Percentiles rank a stretch among this genome's conserved stretches.
Conservation (phyloP, 106 monocot genomes). For the Dioscorea zingiberensis region DNA sequence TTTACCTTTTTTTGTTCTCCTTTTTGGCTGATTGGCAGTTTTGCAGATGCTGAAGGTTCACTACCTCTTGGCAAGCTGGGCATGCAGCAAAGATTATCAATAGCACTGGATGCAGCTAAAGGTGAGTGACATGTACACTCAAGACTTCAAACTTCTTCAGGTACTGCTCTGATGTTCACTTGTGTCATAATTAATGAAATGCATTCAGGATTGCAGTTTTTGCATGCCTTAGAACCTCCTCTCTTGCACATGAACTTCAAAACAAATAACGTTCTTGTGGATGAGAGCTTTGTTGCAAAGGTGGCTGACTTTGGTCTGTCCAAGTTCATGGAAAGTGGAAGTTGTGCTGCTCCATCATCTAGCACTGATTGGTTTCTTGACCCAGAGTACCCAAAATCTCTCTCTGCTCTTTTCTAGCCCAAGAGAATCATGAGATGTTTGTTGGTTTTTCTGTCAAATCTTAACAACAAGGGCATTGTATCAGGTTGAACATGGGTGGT, state of each 20-base stretch:
- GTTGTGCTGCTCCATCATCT: conserved; percentile 36
- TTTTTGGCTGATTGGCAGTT: too few relatives aligned
- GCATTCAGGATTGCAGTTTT: conserved; percentile 54
- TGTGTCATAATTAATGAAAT: neutral
- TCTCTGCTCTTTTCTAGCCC: neutral
- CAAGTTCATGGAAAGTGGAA: conserved; percentile 39
- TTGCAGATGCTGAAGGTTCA: conserved; percentile 35
- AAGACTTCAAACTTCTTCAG: neutral
- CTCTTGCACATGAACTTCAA: conserved; percentile 80
- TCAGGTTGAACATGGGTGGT: conserved; percentile 50
- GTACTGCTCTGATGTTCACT: neutral
- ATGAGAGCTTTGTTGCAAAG: conserved; percentile 79
- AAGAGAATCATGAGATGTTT: neutral
- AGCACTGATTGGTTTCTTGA: conserved; percentile 68
- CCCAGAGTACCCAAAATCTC: conserved; percentile 42
- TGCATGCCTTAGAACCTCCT: conserved; percentile 72
- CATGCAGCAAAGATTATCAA: conserved; percentile 89
- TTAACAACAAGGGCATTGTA: too few relatives aligned
- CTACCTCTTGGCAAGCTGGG: conserved; percentile 49
- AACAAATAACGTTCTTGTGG: conserved; percentile 82
- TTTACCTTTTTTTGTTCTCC: neutral
- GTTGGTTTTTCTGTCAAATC: too few relatives aligned
- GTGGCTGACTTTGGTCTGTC: conserved; percentile 74
- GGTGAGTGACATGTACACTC: conserved; percentile 24
- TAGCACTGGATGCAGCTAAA: conserved; percentile 89